Conservation (phyloP, 2,329 filamentous ascomycete species). For the Hysterium pulicare region DNA sequence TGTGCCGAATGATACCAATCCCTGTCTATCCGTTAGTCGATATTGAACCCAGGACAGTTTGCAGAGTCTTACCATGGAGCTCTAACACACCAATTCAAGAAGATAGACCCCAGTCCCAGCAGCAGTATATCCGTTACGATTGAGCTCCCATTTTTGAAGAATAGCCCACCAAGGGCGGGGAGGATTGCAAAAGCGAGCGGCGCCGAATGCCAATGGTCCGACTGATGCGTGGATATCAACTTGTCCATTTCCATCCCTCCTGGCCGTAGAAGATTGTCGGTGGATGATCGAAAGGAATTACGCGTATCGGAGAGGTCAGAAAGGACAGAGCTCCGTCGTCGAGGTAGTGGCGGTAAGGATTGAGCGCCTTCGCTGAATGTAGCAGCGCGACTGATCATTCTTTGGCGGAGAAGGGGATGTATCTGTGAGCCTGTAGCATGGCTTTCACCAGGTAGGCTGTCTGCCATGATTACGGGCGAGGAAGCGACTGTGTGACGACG, state of each 20-base stretch:
- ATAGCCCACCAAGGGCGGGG: slow-evolving; percentile 77
- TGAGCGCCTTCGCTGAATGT: slow-evolving; percentile 31
- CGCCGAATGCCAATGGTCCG: slow-evolving; percentile 72
- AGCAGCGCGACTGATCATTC: slow-evolving; percentile 34
- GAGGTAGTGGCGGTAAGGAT: slow-evolving; percentile 23
- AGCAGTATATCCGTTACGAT: slow-evolving; percentile 84
- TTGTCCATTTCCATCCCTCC: slow-evolving; percentile 26
- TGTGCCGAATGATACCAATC: slow-evolving; percentile 54
- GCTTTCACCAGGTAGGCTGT: slow-evolving; percentile 18
- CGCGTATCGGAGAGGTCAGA: slow-evolving; percentile 74
- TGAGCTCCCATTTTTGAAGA: slow-evolving; percentile 80
- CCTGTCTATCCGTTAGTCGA: slow-evolving; percentile 26
- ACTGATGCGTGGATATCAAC: slow-evolving; percentile 45
- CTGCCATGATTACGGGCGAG: slow-evolving; percentile 23
- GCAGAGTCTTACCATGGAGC: slow-evolving; percentile 69
- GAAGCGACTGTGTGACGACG: slow-evolving; percentile 4
- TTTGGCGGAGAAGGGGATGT: slow-evolving; percentile 29
- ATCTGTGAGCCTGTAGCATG: slow-evolving; percentile 20
- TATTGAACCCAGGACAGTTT: not conserved
- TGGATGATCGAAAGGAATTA: slow-evolving; percentile 61
- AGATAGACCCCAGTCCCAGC: slow-evolving; percentile 73
- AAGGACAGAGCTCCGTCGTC: slow-evolving; percentile 71
- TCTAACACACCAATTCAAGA: slow-evolving; percentile 88
- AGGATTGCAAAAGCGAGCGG: slow-evolving; percentile 80
- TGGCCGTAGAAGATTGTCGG: slow-evolving; percentile 64